Evolutionary conservation across 2,329 filamentous ascomycete species (phyloP), one percentile per base, ranked within the genome.

Genomic region (Fusarium veterinarium): DNA sequence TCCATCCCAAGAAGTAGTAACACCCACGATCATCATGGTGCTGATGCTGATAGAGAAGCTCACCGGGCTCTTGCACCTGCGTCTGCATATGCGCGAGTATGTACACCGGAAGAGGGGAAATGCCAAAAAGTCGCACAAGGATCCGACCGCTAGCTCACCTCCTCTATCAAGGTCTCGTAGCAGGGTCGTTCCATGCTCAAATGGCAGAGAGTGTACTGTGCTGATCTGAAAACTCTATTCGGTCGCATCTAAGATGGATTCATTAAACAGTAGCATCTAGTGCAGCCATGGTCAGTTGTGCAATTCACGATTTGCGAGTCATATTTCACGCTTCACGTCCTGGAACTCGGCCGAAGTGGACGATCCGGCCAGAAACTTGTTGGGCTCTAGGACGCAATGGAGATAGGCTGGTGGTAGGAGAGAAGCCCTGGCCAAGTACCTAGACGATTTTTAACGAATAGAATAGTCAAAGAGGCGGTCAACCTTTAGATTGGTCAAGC

Each of bases 181-280:
- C 71, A 77, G 52, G 75, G 73, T 57, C 62, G 33, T 74, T 71
- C 75, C 75, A 76, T 76, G 61, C 49, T 64, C 48, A 49, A 62
- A 30, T 41, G 28, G 28, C 31, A 66, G 56, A 72, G 60, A 69
- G 40, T 69, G 62, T 75, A 77, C 75, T 77, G 75, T 77, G 75
- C 49, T 69, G 45, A 46, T 57, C 57, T 55, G 33, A 42, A 67
- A 75, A 70, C 56, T 56, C 56, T 64, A 77, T 76, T 77, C 75
- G 75, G 72, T 72, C 57, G 60, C 20, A 62, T 58, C 52, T 59
- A 48, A 74, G 74, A 76, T 75, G 75, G 65, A 49, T 70, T 77
- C 72, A 77, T 77, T 66, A 77, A 77, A 77, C 73, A 62, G 48
- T 56, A n/a, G n/a, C 40, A 42, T 46, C 42, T 77, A 76, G 75